phyloP scores from a whole-genome alignment of 108 stramenopile species.

The Cyclotella baltica region DNA sequence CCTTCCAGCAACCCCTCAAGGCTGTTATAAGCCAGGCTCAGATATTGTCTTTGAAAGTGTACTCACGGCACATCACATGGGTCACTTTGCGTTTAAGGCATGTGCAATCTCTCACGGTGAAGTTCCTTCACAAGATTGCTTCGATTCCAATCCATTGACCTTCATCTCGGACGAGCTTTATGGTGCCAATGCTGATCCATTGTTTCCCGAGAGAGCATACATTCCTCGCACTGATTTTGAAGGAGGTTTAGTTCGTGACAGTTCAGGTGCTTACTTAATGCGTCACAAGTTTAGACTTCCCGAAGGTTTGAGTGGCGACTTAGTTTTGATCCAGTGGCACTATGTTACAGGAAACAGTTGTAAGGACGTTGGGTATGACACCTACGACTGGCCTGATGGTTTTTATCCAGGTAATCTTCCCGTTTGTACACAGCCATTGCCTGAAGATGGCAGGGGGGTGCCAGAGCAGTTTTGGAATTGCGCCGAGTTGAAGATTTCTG shows the following conservation, averaged over 20 bases:
- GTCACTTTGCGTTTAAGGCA: slow-evolving; percentile 61
- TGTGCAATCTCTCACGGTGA: slow-evolving; percentile 54
- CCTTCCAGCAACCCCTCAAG: slow-evolving; percentile 54
- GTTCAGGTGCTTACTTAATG: slow-evolving; percentile 14
- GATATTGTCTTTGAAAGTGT: slow-evolving; percentile 52
- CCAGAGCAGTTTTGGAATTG: slow-evolving; percentile 54
- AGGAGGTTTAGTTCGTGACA: slow-evolving; percentile 26
- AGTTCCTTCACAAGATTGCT: slow-evolving; percentile 62
- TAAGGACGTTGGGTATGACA: slow-evolving; percentile 40
- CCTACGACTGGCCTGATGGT: slow-evolving; percentile 38
- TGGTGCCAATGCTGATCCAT: slow-evolving; percentile 49
- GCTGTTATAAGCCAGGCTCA: slow-evolving; percentile 49
- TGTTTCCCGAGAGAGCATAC: slow-evolving; percentile 67
- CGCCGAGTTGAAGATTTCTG: slow-evolving; percentile 42
- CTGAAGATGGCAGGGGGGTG: slow-evolving; percentile 44
- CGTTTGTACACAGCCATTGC: slow-evolving; percentile 28
- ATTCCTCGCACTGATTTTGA: slow-evolving; percentile 44
- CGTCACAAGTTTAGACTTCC: slow-evolving; percentile 32
- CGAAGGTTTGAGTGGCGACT: slow-evolving; percentile 28
- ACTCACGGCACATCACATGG: slow-evolving; percentile 65
- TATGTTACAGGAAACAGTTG: slow-evolving; percentile 78
- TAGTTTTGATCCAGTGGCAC: slow-evolving; percentile 74
- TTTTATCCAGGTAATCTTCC: slow-evolving; percentile 31
- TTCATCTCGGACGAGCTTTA: slow-evolving; percentile 64
- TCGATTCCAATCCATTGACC: slow-evolving; percentile 53